Percentiles rank a stretch among this genome's conserved stretches.
Evolutionary conservation across 805 yeast genomes (phyloP).

Genomic region (Lipomyces orientalis): DNA sequence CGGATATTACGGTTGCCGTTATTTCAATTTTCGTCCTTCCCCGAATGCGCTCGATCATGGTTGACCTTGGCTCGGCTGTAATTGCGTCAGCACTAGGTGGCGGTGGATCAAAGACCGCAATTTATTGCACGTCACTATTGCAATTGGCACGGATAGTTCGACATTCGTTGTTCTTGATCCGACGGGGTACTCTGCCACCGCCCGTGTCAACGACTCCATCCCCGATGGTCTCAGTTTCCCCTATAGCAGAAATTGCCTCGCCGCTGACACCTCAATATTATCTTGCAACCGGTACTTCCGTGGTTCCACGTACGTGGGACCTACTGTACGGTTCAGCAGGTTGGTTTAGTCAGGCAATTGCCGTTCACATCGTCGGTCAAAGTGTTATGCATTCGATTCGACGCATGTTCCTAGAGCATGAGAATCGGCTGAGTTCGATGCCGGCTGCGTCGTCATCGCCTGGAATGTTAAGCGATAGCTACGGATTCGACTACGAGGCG

Average conservation of each 20-base stretch:
- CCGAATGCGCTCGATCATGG: constrained; percentile 32
- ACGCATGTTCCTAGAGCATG: constrained; percentile 41
- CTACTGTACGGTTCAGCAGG: constrained; percentile 41
- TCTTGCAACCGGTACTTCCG: constrained; percentile 20
- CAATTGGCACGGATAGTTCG: constrained; percentile 39
- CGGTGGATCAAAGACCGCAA: constrained; percentile 44
- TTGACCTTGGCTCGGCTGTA: constrained; percentile 39
- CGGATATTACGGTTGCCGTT: constrained; percentile 44
- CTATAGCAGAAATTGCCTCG: constrained; percentile 11
- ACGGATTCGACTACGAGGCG: constrained; percentile 31
- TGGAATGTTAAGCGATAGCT: constrained; percentile 32
- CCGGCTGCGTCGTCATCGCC: constrained; percentile 35
- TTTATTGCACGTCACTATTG: constrained; percentile 42
- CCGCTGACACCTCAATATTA: constrained; percentile 23
- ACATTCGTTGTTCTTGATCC: constrained; percentile 32
- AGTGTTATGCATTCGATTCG: constrained; percentile 43
- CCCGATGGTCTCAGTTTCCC: constrained; percentile 4
- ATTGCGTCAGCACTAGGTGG: constrained; percentile 45
- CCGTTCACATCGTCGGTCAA: constrained; percentile 45
- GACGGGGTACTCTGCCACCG: constrained; percentile 33
- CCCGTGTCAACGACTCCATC: constrained; percentile 5
- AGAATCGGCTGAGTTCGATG: constrained; percentile 25
- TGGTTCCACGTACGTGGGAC: constrained; percentile 39
- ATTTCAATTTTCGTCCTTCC: constrained; percentile 36
- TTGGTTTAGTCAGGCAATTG: constrained; percentile 44